These are phyloP conservation scores for Metschnikowia similis DNA, from an alignment of 805 yeast species.

Conservation along the genomic window DNA sequence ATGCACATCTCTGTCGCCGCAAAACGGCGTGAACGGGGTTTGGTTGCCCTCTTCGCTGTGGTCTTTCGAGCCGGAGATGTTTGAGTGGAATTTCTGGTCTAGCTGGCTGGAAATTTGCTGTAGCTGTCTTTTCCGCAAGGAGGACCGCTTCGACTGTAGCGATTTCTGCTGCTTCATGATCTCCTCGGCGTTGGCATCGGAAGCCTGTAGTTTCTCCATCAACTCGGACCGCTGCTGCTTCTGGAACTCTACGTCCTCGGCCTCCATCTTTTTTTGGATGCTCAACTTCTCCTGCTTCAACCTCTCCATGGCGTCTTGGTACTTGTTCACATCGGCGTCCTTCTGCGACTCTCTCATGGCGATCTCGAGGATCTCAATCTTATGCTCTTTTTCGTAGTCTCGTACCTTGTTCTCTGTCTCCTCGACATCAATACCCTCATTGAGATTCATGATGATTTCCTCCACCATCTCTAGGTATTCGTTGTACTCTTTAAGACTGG, in stretches of 20 bases:
- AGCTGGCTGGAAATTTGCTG: constrained; percentile 57
- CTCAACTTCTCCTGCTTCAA: constrained; percentile 64
- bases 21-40: constrained; percentile 87
- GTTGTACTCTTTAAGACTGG: constrained; percentile 56
- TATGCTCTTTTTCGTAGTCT: constrained; percentile 69
- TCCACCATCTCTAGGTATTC: constrained; percentile 82
- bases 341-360: constrained; percentile 60
- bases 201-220: constrained; percentile 34
- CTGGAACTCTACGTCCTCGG: constrained; percentile 38
- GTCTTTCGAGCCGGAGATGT: constrained; percentile 24
- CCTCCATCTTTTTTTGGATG: constrained; percentile 57
- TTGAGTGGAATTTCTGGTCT: constrained; percentile 34
- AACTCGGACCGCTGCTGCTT: constrained; percentile 40
- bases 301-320: constrained; percentile 50
- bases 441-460: constrained; percentile 70
- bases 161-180: constrained; percentile 35
- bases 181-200: constrained; percentile 34
- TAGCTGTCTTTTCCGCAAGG: constrained; percentile 58
- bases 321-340: constrained; percentile 62
- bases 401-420: constrained; percentile 61
- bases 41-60: constrained; percentile 16
- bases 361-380: constrained; percentile 70
- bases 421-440: constrained; percentile 64
- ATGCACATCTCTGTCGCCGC: constrained; percentile 71
- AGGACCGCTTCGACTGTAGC: constrained; percentile 52